These are phyloP conservation scores for Arachnomyces sp. DNA, from an alignment of 2,329 filamentous ascomycete species.

Conservation along the genomic window DNA sequence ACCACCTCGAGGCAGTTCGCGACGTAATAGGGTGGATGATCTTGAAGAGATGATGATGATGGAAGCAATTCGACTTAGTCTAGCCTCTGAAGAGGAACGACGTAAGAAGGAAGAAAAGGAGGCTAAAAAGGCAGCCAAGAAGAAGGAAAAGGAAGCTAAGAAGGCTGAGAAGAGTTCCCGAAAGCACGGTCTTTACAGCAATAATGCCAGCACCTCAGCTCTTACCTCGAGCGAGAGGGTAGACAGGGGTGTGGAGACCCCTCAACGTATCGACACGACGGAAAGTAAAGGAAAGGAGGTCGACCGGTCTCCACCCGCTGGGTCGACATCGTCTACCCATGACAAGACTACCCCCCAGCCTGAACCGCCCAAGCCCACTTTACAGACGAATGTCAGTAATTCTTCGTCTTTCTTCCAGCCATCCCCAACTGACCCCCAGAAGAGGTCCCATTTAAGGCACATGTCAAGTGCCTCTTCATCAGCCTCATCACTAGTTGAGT, in stretches of 20 bases:
- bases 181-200: constrained; percentile 48
- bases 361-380: constrained; percentile 17
- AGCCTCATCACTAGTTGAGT: constrained; percentile 67
- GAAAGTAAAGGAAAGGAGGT: constrained; percentile 61
- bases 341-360: constrained; percentile 27
- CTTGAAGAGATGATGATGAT: constrained; percentile 98
- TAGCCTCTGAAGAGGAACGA: constrained; percentile 91
- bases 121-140: constrained; percentile 72
- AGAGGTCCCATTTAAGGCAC: constrained; percentile 66
- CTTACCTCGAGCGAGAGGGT: constrained; percentile 36
- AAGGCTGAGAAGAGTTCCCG: constrained; percentile 62
- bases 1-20: constrained; percentile 43
- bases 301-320: constrained; percentile 41
- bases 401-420: constrained; percentile 35
- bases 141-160: constrained; percentile 72
- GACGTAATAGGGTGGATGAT: constrained; percentile 66
- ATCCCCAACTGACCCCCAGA: constrained; percentile 43
- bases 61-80: constrained; percentile 82
- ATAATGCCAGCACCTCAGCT: constrained; percentile 56
- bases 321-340: constrained; percentile 8
- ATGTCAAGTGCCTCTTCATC: constrained; percentile 82
- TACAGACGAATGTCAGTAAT: constrained; percentile 3
- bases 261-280: constrained; percentile 29
- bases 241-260: constrained; percentile 30
- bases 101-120: constrained; percentile 78